Conservation (phyloP, 2,329 filamentous ascomycete genomes). For the Teratosphaeria zuluensis region DNA sequence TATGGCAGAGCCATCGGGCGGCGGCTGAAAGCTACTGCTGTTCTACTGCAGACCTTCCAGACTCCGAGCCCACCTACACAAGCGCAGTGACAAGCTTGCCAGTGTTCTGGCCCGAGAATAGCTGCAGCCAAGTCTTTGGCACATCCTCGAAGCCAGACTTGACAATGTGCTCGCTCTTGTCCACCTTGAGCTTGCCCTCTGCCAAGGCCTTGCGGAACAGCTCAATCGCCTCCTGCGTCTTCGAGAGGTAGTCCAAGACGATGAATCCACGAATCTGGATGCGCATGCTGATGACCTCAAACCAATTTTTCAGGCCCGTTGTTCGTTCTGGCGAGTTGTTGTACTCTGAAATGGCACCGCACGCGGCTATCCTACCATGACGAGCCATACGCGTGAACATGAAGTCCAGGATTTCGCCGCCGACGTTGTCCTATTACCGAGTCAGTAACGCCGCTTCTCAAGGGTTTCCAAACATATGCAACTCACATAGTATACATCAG, state of each 20-base stretch:
- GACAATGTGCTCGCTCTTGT: slow-evolving; percentile 39
- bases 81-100: slow-evolving; percentile 9
- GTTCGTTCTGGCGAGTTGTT: slow-evolving; percentile 41
- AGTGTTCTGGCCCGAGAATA: slow-evolving; percentile 35
- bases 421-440: slow-evolving; percentile 37
- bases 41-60: neutral
- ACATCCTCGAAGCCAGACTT: slow-evolving; percentile 39
- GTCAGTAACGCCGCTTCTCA: slow-evolving; percentile 44
- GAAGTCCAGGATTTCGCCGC: slow-evolving; percentile 57
- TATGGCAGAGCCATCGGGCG: too few relatives aligned
- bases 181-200: slow-evolving; percentile 38
- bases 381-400: slow-evolving; percentile 54
- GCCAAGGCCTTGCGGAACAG: slow-evolving; percentile 23
- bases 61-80: neutral
- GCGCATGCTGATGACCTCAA: slow-evolving; percentile 26
- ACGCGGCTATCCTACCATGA: slow-evolving; percentile 57
- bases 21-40: neutral
- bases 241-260: slow-evolving; percentile 21
- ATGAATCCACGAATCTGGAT: slow-evolving; percentile 26
- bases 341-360: slow-evolving; percentile 61
- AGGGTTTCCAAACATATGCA: neutral
- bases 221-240: slow-evolving; percentile 13
- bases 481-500: slow-evolving; percentile 53
- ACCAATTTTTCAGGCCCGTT: slow-evolving; percentile 28
- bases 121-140: slow-evolving; percentile 39